A percentile compares a stretch with the other conserved stretches of the same genome.
Evolutionary conservation across 441 rosid species (phyloP).

Genomic region (Populus hybrid): DNA sequence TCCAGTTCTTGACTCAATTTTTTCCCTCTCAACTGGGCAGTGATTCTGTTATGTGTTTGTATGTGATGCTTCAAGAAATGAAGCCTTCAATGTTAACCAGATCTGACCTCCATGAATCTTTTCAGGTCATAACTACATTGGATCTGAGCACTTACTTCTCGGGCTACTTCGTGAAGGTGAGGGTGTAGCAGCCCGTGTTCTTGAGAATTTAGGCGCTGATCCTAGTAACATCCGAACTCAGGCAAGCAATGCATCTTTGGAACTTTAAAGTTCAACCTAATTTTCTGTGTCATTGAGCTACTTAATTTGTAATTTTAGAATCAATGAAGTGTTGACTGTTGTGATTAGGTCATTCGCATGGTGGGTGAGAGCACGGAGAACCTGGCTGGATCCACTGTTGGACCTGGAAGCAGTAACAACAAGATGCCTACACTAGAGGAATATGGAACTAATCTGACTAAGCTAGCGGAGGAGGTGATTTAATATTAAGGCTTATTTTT

Average conservation of each 20-base stretch:
- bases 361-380: slow-evolving; percentile 92
- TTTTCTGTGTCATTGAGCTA: neutral
- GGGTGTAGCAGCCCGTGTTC: slow-evolving; percentile 99
- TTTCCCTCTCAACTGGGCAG: neutral
- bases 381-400: slow-evolving; percentile 66
- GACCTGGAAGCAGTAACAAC: slow-evolving; percentile 68
- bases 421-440: slow-evolving; percentile 99
- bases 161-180: slow-evolving; percentile 98
- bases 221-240: slow-evolving; percentile 92
- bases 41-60: neutral
- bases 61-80: neutral
- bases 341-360: slow-evolving; percentile 85
- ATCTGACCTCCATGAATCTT: slow-evolving; percentile 16
- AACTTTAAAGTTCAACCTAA: slow-evolving; percentile 2
- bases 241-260: slow-evolving; percentile 37
- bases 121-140: slow-evolving; percentile 95
- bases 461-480: slow-evolving; percentile 92
- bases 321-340: slow-evolving; percentile 5
- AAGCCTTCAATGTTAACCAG: slow-evolving; percentile 1
- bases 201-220: slow-evolving; percentile 95
- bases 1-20: neutral
- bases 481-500: neutral
- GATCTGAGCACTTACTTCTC: slow-evolving; percentile 96
- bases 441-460: slow-evolving; percentile 96
- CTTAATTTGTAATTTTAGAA: neutral